A percentile compares a stretch with the other conserved stretches of the same genome.
These are phyloP conservation scores for Staphylotrichum tortipilum DNA, from an alignment of 495 filamentous ascomycete genomes.

Conservation along the genomic window DNA sequence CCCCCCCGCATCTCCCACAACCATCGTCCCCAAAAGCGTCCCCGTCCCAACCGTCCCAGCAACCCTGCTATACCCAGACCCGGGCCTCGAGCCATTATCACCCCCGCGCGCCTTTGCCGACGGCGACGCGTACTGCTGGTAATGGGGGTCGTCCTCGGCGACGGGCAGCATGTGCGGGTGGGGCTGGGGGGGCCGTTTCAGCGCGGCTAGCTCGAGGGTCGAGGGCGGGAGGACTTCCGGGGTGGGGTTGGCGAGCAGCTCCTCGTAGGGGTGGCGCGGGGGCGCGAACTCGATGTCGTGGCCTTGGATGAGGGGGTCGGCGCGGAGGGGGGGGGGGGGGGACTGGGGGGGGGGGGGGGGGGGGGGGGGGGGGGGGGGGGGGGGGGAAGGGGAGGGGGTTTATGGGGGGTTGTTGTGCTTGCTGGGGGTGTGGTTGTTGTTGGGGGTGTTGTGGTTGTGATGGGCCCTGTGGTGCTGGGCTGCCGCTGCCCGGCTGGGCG, in stretches of 20 bases:
- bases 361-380: no score
- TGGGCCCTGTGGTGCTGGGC: no score
- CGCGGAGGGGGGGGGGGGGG: neutral
- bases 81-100: no score
- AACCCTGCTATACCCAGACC: neutral
- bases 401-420: no score
- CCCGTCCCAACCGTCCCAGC: no score
- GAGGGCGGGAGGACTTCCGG: conserved; percentile 8
- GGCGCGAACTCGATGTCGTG: conserved; percentile 10
- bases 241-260: conserved; percentile 2
- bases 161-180: neutral
- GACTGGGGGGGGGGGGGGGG: neutral
- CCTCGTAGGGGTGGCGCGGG: neutral
- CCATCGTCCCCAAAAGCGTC: no score
- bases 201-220: neutral
- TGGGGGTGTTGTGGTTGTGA: no score
- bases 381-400: no score
- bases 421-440: no score
- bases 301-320: conserved; percentile 6
- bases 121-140: neutral
- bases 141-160: neutral
- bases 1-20: no score
- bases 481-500: neutral
- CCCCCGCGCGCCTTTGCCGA: neutral
- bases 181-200: neutral